Conservation (phyloP, 495 filamentous ascomycete genomes). For the Neurospora sp. region DNA sequence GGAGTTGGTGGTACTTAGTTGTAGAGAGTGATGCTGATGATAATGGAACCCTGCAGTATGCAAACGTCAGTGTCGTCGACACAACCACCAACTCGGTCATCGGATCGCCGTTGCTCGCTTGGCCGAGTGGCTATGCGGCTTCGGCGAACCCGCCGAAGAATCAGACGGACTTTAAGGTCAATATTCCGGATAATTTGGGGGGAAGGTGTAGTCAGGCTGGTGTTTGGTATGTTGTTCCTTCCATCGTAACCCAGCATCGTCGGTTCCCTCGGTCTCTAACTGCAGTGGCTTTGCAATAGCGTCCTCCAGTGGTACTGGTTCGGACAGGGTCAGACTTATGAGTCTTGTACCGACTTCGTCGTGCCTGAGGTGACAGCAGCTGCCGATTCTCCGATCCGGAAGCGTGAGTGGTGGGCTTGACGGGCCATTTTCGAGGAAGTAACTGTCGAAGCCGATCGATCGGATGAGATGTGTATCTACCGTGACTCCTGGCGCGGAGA, state of each 20-base stretch:
- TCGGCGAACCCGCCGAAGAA: conserved; percentile 45
- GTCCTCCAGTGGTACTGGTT: conserved; percentile 62
- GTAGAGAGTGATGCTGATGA: too few species aligned
- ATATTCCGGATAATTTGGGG: conserved; percentile 48
- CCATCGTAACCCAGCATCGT: too few species aligned
- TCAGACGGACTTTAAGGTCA: conserved; percentile 56
- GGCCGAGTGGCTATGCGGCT: conserved; percentile 39
- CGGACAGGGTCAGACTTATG: conserved; percentile 60
- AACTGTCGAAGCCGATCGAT: not conserved
- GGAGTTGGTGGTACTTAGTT: too few species aligned
- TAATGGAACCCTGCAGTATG: conserved; percentile 31
- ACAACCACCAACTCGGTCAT: conserved; percentile 51
- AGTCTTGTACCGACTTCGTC: conserved; percentile 64
- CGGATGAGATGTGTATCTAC: not conserved
- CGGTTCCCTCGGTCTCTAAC: not conserved
- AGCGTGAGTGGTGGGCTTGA: not conserved
- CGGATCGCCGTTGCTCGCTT: conserved; percentile 42
- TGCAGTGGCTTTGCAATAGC: not conserved
- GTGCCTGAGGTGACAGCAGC: conserved; percentile 14
- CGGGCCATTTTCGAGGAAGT: not conserved
- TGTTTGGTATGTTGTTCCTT: conserved; percentile 37
- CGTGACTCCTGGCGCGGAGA: not conserved
- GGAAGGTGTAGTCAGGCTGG: conserved; percentile 49
- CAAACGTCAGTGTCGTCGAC: conserved; percentile 62
- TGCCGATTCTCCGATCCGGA: not conserved